phyloP scores from a whole-genome alignment of 805 yeast species.

The Jamesozyma hellenica region DNA sequence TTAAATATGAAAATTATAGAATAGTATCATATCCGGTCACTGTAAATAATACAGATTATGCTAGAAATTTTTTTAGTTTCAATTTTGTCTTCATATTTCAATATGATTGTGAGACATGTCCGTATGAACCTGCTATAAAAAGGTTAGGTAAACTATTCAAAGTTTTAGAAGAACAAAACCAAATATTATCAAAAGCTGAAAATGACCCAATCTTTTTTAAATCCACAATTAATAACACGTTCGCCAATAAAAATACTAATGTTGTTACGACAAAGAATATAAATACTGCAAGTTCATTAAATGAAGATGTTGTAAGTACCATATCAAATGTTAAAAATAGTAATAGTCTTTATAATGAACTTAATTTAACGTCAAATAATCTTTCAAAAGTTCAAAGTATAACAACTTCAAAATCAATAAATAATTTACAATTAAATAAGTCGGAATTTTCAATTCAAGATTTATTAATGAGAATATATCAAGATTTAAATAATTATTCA shows the following conservation, averaged over 20 bases:
- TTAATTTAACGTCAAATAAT: not conserved
- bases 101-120: slow-evolving; percentile 68
- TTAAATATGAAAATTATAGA: slow-evolving; percentile 58
- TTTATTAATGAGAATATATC: slow-evolving; percentile 79
- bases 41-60: slow-evolving; percentile 62
- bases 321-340: not conserved
- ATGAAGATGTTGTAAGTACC: not conserved
- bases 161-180: slow-evolving; percentile 83
- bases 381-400: not conserved
- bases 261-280: slow-evolving; percentile 5
- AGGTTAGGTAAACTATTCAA: slow-evolving; percentile 82
- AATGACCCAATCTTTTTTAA: slow-evolving; percentile 29
- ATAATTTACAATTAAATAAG: slow-evolving; percentile 4
- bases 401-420: not conserved
- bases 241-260: slow-evolving; percentile 1
- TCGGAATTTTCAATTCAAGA: slow-evolving; percentile 49
- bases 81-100: slow-evolving; percentile 88
- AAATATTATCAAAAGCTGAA: slow-evolving; percentile 51
- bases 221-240: slow-evolving; percentile 3
- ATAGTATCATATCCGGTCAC: slow-evolving; percentile 86
- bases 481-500: slow-evolving; percentile 87
- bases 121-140: slow-evolving; percentile 76
- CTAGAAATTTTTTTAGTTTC: slow-evolving; percentile 86
- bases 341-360: not conserved
- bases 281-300: slow-evolving; percentile 1